Conservation (phyloP, 768 basidiomycete species). For the Agaricus bisporus region DNA sequence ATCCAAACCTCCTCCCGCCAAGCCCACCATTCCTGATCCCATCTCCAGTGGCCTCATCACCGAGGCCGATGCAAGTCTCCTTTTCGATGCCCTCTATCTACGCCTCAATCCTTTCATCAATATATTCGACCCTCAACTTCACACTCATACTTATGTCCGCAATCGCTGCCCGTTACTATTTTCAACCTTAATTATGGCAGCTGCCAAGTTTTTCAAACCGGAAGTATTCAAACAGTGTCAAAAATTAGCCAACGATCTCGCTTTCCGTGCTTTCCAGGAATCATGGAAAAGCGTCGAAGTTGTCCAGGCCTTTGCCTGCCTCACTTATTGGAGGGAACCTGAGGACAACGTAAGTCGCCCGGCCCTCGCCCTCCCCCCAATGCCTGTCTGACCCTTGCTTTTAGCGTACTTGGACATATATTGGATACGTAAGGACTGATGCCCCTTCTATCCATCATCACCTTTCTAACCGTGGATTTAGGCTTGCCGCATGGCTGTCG, state of each 20-base stretch:
- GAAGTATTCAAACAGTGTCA: constrained; percentile 62
- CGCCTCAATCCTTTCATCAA: constrained; percentile 88
- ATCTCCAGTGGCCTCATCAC: constrained; percentile 64
- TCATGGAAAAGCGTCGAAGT: constrained; percentile 81
- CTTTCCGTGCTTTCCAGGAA: constrained; percentile 72
- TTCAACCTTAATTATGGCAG: constrained; percentile 78
- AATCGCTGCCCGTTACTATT: constrained; percentile 77
- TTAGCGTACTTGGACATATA: constrained; percentile 82
- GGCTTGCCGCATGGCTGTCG: constrained; percentile 87
- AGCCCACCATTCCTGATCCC: constrained; percentile 52
- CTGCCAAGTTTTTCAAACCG: constrained; percentile 77
- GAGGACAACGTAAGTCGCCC: constrained; percentile 61
- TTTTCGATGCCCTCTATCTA: constrained; percentile 76
- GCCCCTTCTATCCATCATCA: constrained; percentile 9
- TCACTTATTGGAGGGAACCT: constrained; percentile 88
- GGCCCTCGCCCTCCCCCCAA: constrained; percentile 12
- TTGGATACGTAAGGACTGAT: constrained; percentile 62
- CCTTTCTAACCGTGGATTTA: constrained; percentile 19
- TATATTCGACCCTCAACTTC: constrained; percentile 82
- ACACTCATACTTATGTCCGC: constrained; percentile 77
- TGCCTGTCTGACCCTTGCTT: constrained; percentile 12
- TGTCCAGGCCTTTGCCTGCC: constrained; percentile 82
- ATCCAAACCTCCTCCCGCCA: constrained; percentile 29
- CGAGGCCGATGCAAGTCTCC: constrained; percentile 60
- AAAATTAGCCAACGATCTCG: constrained; percentile 66